These are phyloP conservation scores for Diaporthe citri DNA, from an alignment of 2,329 filamentous ascomycete genomes.

Conservation along the genomic window DNA sequence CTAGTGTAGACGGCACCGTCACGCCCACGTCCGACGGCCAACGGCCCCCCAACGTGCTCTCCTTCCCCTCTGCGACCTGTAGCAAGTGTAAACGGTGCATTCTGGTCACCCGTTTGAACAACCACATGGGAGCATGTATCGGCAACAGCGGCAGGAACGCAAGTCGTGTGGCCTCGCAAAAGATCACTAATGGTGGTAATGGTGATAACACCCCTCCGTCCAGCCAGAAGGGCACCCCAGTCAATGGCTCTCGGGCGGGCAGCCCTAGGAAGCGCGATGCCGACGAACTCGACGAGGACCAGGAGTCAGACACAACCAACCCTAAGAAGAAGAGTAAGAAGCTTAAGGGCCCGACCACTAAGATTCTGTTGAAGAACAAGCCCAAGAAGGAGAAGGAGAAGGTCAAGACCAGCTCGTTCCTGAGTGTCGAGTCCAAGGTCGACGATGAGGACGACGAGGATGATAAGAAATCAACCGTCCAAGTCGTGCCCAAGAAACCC, in stretches of 20 bases:
- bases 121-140: slow-evolving; percentile 77
- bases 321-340: slow-evolving; percentile 72
- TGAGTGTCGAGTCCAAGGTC: slow-evolving; percentile 62
- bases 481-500: slow-evolving; percentile 59
- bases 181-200: slow-evolving; percentile 68
- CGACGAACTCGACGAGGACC: slow-evolving; percentile 66
- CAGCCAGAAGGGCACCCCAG: slow-evolving; percentile 73
- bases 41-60: slow-evolving; percentile 71
- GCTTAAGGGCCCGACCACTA: slow-evolving; percentile 60
- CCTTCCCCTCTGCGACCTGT: slow-evolving; percentile 75
- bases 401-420: slow-evolving; percentile 62
- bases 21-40: slow-evolving; percentile 61
- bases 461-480: slow-evolving; percentile 52
- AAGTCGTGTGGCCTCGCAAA: slow-evolving; percentile 71
- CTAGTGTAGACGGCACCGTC: slow-evolving; percentile 55
- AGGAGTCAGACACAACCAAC: slow-evolving; percentile 62
- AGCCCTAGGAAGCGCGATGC: slow-evolving; percentile 70
- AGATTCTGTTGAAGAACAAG: slow-evolving; percentile 69
- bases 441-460: slow-evolving; percentile 54
- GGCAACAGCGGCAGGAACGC: slow-evolving; percentile 75
- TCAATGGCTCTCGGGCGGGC: slow-evolving; percentile 64
- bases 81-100: slow-evolving; percentile 77
- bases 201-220: slow-evolving; percentile 71
- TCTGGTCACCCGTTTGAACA: slow-evolving; percentile 74
- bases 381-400: slow-evolving; percentile 61